Percentiles rank a stretch among this genome's conserved stretches.
Evolutionary conservation across 257 asterid genomes (phyloP).

Genomic region (Solanum bulbocastanum): DNA sequence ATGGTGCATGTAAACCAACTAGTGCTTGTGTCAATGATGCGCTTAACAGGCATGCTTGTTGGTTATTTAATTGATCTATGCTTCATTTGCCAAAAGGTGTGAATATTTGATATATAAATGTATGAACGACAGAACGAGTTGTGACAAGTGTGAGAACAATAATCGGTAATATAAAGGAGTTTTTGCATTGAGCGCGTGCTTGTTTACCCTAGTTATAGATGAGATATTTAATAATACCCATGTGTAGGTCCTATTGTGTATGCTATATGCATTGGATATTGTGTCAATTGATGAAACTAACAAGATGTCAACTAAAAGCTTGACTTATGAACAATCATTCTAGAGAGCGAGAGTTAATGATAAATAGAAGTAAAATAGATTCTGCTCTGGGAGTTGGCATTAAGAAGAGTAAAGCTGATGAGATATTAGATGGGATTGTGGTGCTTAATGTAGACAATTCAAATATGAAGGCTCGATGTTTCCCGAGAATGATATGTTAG

Average conservation of each 20-base stretch:
- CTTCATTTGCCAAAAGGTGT: not conserved
- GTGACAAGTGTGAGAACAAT: not conserved
- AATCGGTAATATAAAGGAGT: not conserved
- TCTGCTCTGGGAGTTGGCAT: not conserved
- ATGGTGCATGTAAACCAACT: not conserved
- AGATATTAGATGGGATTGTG: not conserved
- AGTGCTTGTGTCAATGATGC: not conserved
- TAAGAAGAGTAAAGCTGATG: not conserved
- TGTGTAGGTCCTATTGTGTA: not conserved
- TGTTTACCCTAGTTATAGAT: not conserved
- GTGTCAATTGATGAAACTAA: not conserved
- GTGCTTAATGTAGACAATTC: not conserved
- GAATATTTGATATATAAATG: not conserved
- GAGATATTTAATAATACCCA: not conserved
- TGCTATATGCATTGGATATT: not conserved
- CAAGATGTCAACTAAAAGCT: not conserved
- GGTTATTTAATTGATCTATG: not conserved
- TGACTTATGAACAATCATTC: not conserved
- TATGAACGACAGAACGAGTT: not conserved
- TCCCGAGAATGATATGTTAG: not conserved
- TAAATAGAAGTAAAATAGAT: not conserved
- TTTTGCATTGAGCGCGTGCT: not conserved
- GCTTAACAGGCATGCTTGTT: not conserved
- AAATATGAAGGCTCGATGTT: not conserved
- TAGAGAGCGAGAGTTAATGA: not conserved